Base-by-base conservation (phyloP, 2,329 filamentous ascomycete species). In the Cercospora sp. region DNA sequence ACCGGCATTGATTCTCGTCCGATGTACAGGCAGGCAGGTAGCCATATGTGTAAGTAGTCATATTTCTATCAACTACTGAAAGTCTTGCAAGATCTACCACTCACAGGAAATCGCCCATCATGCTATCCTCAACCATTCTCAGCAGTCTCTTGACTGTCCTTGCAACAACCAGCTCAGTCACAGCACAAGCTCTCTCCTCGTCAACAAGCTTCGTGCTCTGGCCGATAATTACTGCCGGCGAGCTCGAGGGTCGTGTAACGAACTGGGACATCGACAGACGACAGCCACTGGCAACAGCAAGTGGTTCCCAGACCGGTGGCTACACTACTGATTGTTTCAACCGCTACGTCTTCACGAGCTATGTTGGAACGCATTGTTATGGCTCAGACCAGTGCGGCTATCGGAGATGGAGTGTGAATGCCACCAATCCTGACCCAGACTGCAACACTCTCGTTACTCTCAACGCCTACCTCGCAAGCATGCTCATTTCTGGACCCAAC, bases 271-370 rank as follows among this genome's bases (percentile, higher is more conserved):
- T 69, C 40, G 21, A 63, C 40, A 57, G 34, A 16, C n/a, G n/a
- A 26, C 13, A 34, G n/a, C 61, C 61, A 3, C 45, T 63, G 18
- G 13, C 61, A 53, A 57, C 61, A 13, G 8, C 30, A 8, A 63
- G 61, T n/a, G 65, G 67, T 37, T 37, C 40, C 26, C 24, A 26
- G 9, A 16, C 37, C 21, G 63, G 63, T 2, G 45, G 43, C 9
- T 69, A 49, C 21, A 63, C 63, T n/a, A n/a, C 58, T 1, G 67
- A 69, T 45, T 69, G 67, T 59, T 66, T 69, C 59, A 69, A 69
- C 43, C 37, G 67, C 24, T 59, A 60, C 24, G 32, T 60, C 37
- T 69, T 69, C 59, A 69, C 67, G 1, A 26, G n/a, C 43, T 69
- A 69, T 34, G 28, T 69, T 2, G 28, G 28, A 3, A 69, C 67